These are phyloP conservation scores for Candida boleticola DNA, from an alignment of 805 yeast genomes.

Conservation along the genomic window DNA sequence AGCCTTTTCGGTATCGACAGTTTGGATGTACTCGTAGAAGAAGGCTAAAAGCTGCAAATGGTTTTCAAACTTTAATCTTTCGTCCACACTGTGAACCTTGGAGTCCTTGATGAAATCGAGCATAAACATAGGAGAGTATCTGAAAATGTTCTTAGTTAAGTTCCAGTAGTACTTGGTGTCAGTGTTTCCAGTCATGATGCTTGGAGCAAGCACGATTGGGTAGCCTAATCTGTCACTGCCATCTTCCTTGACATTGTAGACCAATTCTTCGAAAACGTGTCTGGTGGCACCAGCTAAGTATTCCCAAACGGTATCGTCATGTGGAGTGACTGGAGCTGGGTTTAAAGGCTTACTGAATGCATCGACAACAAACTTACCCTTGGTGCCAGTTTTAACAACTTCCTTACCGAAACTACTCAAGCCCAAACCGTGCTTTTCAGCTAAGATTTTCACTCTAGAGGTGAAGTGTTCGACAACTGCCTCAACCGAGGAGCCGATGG, in stretches of 20 bases:
- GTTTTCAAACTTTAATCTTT: constrained; percentile 50
- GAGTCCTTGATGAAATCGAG: constrained; percentile 29
- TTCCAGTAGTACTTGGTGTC: constrained; percentile 69
- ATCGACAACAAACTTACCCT: constrained; percentile 15
- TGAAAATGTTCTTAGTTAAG: constrained; percentile 57
- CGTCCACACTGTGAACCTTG: constrained; percentile 64
- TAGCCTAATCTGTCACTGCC: constrained; percentile 16
- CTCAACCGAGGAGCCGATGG: constrained; percentile 27
- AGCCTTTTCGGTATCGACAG: constrained; percentile 30
- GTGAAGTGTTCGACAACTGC: constrained; percentile 21
- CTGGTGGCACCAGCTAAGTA: constrained; percentile 43
- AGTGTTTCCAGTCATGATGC: constrained; percentile 66
- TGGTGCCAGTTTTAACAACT: constrained; percentile 9
- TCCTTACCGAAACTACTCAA: constrained; percentile 34
- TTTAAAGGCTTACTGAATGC: constrained; percentile 23
- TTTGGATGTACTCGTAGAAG: constrained; percentile 50
- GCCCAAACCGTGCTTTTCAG: constrained; percentile 24
- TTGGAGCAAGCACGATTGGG: constrained; percentile 51
- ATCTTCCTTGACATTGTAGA: constrained; percentile 27
- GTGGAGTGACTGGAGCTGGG: constrained; percentile 49
- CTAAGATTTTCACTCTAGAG: constrained; percentile 23
- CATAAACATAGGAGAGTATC: constrained; percentile 51
- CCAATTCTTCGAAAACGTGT: constrained; percentile 46
- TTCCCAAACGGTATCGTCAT: constrained; percentile 37
- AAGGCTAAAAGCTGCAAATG: constrained; percentile 62